Conservation (phyloP, 495 filamentous ascomycete species). For the Usnea hakonensis region DNA sequence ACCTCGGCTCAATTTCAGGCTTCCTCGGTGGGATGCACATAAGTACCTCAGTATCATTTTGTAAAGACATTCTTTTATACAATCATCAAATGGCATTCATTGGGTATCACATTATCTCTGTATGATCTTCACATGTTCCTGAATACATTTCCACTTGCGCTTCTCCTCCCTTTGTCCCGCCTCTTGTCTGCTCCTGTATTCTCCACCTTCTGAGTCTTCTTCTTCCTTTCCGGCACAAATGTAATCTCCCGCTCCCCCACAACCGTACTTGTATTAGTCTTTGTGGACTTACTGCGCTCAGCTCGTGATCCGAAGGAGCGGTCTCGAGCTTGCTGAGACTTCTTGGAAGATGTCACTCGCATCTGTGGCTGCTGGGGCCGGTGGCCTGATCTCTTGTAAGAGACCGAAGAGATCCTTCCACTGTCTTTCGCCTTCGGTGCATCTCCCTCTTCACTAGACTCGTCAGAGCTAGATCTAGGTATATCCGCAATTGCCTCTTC, state of each 20-base stretch:
- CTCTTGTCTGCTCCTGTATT: conserved; percentile 25
- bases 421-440: conserved; percentile 37
- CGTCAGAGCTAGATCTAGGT: conserved; percentile 32
- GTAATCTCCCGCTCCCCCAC: conserved; percentile 81
- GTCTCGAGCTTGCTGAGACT: conserved; percentile 39
- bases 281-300: conserved; percentile 40
- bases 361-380: conserved; percentile 51
- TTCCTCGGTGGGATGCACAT: neutral
- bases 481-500: conserved; percentile 50
- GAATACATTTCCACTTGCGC: conserved; percentile 47
- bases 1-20: conserved; percentile 5
- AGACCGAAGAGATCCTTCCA: conserved; percentile 58
- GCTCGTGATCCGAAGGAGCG: conserved; percentile 65
- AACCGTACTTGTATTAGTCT: conserved; percentile 44
- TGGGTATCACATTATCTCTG: conserved; percentile 12
- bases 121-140: conserved; percentile 38
- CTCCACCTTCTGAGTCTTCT: conserved; percentile 29
- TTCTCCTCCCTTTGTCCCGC: conserved; percentile 41
- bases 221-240: conserved; percentile 63
- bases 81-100: neutral
- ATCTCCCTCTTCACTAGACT: conserved; percentile 34
- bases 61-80: neutral
- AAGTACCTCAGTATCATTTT: neutral
- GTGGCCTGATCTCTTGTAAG: conserved; percentile 49
- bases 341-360: conserved; percentile 48